Base-by-base conservation (phyloP, 148 eudicot genomes). In the Cornus kousa region DNA sequence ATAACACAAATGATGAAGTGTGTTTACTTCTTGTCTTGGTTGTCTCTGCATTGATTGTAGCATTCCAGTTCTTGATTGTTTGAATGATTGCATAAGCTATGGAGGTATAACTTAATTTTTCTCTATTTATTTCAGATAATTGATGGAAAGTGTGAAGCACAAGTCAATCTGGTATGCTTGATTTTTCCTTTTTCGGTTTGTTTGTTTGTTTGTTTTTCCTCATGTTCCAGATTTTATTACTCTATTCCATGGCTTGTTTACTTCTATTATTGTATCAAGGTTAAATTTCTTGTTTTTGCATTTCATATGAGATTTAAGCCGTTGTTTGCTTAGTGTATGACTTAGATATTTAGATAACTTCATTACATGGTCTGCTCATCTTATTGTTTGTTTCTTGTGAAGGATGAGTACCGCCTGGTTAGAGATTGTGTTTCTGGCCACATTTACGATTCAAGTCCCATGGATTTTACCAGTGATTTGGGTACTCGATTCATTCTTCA, bases 401-500 rank as follows among this genome's bases (percentile, higher is more conserved):
- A 95, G 97, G 89, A 87, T 73, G 89, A 87, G 24, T 89, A 83
- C 78, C 88, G 72, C 75, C 78, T 89, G 33, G 89, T 93, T 23
- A 86, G 90, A 83, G 92, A 92, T 80, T 92, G 93, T 72, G 79
- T 93, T 74, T 88, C 94, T 62, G 99, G 99, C 74, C 87, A 89
- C 87, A 92, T 93, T 43, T 96, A 87, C 68, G 99, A 96, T 85
- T 96, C 99, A 9, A 68, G 85, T 83, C 99, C 99, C 7, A 92
- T 89, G 39, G 98, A 96, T 87, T 93, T 92, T 65, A 87, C 95
- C 33, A 93, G 98, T 79, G 95, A 92, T 74, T 24, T 89, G 81
- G 98, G 99, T 67, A 82, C 90, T 57, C 92, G 92, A 40, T 96
- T 96, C 74, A 77, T 89, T 82, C 89, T 93, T 75, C 97, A 93